Evolutionary conservation across 768 basidiomycete genomes (phyloP).

Genomic region (Mycena maculata): DNA sequence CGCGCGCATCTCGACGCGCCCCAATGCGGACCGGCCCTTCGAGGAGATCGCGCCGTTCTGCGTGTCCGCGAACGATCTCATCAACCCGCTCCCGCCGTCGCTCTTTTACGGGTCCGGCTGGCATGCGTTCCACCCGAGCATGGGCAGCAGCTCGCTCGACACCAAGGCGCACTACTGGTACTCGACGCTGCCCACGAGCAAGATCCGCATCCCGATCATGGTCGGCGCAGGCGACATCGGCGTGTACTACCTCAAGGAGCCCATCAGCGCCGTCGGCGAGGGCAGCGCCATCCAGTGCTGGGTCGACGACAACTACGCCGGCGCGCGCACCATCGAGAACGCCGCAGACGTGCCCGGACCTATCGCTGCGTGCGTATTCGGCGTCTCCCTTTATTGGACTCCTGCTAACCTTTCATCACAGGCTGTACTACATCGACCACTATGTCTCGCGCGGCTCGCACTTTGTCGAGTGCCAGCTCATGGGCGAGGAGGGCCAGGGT

Average conservation of each 20-base stretch:
- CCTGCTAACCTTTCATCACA: constrained; percentile 43
- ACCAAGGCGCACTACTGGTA: constrained; percentile 90
- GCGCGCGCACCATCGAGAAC: constrained; percentile 83
- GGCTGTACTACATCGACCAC: constrained; percentile 88
- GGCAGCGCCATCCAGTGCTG: constrained; percentile 89
- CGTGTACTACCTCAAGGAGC: constrained; percentile 88
- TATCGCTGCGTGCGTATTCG: constrained; percentile 71
- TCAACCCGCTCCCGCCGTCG: constrained; percentile 95
- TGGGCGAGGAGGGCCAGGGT: constrained; percentile 87
- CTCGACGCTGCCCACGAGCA: constrained; percentile 85
- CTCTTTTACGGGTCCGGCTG: constrained; percentile 96
- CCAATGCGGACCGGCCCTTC: constrained; percentile 64
- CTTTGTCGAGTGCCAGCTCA: constrained; percentile 89
- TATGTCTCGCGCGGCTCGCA: constrained; percentile 90
- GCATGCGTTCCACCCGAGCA: constrained; percentile 78
- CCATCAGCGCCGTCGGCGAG: constrained; percentile 63
- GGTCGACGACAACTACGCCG: constrained; percentile 95
- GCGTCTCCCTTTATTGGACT: constrained; percentile 15
- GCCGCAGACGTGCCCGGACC: constrained; percentile 71
- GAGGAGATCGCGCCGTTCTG: constrained; percentile 93
- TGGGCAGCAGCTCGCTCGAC: constrained; percentile 58
- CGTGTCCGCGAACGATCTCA: constrained; percentile 95
- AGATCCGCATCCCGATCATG: constrained; percentile 84
- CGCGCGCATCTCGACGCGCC: constrained; percentile 76
- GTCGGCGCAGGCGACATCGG: constrained; percentile 93